Percentiles rank a stretch among this genome's conserved stretches.
Conservation (phyloP, 2,329 filamentous ascomycete species). For the Monosporascus sp. region DNA sequence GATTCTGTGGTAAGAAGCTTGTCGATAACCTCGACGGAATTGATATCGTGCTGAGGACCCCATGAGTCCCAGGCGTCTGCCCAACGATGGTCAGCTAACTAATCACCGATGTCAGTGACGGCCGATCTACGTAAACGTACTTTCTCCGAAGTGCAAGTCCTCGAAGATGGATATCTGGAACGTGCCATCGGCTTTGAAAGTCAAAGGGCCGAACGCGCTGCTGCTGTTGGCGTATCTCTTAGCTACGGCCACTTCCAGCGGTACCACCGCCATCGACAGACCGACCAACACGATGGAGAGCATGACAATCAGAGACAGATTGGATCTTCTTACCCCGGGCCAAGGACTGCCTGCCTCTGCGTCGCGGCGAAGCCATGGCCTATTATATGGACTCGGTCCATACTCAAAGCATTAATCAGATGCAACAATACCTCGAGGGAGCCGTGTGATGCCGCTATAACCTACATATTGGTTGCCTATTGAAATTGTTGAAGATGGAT, state of each 20-base stretch:
- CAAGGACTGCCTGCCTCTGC: not conserved
- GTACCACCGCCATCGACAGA: slow-evolving; percentile 5
- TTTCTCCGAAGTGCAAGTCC: slow-evolving; percentile 68
- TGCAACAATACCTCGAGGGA: not conserved
- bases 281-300: slow-evolving; percentile 1
- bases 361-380: not conserved
- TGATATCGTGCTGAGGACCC: slow-evolving; percentile 49
- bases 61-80: slow-evolving; percentile 40
- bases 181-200: slow-evolving; percentile 37
- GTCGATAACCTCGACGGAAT: slow-evolving; percentile 52
- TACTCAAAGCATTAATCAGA: not conserved
- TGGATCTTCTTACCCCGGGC: not conserved
- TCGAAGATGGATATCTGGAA: slow-evolving; percentile 58
- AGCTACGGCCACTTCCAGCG: slow-evolving; percentile 12
- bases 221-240: slow-evolving; percentile 12
- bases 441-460: not conserved
- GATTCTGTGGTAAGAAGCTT: slow-evolving; percentile 51
- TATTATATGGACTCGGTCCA: not conserved
- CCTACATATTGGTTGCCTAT: not conserved
- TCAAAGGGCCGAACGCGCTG: slow-evolving; percentile 18
- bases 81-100: not conserved
- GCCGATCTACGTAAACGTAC: slow-evolving; percentile 29
- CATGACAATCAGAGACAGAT: slow-evolving; percentile 2
- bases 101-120: not conserved
- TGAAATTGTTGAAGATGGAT: not conserved